These are phyloP conservation scores for Stagonosporopsis vannaccii DNA, from an alignment of 2,329 filamentous ascomycete genomes.

Conservation along the genomic window DNA sequence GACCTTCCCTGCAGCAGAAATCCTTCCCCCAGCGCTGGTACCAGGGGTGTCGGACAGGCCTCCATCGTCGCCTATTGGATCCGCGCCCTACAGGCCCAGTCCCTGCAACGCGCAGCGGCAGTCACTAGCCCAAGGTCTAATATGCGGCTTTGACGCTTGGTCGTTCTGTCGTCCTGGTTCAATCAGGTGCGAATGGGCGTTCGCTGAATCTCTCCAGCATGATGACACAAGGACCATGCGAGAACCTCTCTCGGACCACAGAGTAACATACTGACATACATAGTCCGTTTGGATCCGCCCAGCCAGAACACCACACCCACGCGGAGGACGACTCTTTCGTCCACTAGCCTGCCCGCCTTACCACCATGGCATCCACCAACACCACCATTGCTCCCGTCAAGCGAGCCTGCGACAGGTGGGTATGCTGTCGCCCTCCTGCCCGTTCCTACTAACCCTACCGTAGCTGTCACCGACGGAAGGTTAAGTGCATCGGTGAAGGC, in stretches of 20 bases:
- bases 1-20: constrained; percentile 39
- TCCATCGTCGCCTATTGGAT: constrained; percentile 37
- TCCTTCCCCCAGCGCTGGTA: constrained; percentile 32
- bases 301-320: constrained; percentile 30
- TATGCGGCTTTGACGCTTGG: constrained; percentile 46
- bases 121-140: constrained; percentile 41
- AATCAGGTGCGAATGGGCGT: constrained; percentile 41
- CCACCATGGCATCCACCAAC: constrained; percentile 40
- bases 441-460: constrained; percentile 22
- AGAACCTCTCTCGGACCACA: constrained; percentile 36
- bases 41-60: constrained; percentile 32
- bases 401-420: constrained; percentile 53
- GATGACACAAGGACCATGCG: constrained; percentile 45
- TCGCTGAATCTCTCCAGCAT: constrained; percentile 34
- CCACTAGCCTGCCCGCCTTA: constrained; percentile 26
- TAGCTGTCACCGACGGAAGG: constrained; percentile 58
- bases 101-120: constrained; percentile 34
- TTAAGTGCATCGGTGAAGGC: constrained; percentile 60
- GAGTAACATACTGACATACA: constrained; percentile 41
- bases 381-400: constrained; percentile 49
- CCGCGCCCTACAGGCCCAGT: constrained; percentile 23
- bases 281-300: constrained; percentile 39
- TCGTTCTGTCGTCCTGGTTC: constrained; percentile 42
- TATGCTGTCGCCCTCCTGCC: constrained; percentile 11
- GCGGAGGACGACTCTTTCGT: constrained; percentile 33